These are phyloP conservation scores for Nakazawaea ambrosiae DNA, from an alignment of 805 yeast species.

Conservation along the genomic window DNA sequence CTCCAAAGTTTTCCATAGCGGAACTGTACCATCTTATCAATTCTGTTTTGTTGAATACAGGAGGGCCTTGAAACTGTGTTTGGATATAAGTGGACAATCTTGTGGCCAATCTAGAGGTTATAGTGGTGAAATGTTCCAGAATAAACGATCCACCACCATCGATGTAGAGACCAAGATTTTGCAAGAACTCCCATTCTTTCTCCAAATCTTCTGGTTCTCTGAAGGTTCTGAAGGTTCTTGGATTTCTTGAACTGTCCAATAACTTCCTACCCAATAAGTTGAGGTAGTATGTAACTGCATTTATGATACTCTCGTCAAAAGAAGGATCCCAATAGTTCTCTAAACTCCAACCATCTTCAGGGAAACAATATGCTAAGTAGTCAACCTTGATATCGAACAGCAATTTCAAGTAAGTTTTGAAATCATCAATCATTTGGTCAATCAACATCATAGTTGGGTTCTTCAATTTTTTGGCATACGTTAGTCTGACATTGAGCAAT, in stretches of 20 bases:
- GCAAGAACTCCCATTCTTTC: conserved; percentile 71
- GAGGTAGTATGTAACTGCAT: conserved; percentile 68
- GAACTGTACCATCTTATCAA: conserved; percentile 62
- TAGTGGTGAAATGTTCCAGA: conserved; percentile 64
- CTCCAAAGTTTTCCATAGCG: conserved; percentile 64
- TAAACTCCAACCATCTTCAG: conserved; percentile 66
- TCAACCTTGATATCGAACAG: conserved; percentile 72
- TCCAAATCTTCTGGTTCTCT: conserved; percentile 90
- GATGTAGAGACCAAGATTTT: conserved; percentile 67
- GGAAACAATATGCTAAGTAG: conserved; percentile 49
- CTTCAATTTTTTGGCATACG: conserved; percentile 68
- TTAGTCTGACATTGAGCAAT: conserved; percentile 63
- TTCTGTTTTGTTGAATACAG: conserved; percentile 29
- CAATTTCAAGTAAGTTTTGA: conserved; percentile 65
- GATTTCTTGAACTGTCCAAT: conserved; percentile 62
- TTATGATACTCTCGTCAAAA: conserved; percentile 60
- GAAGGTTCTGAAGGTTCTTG: conserved; percentile 66
- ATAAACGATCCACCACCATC: conserved; percentile 78
- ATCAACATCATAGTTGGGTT: conserved; percentile 94
- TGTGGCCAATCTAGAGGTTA: conserved; percentile 62
- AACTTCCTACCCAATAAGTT: conserved; percentile 69
- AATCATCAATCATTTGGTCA: conserved; percentile 87
- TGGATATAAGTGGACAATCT: conserved; percentile 65
- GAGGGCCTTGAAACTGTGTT: conserved; percentile 64
- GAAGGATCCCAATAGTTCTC: conserved; percentile 53